phyloP scores from a whole-genome alignment of 371 early-diverging fungal genomes.

The Syncephalastrum contaminatum region DNA sequence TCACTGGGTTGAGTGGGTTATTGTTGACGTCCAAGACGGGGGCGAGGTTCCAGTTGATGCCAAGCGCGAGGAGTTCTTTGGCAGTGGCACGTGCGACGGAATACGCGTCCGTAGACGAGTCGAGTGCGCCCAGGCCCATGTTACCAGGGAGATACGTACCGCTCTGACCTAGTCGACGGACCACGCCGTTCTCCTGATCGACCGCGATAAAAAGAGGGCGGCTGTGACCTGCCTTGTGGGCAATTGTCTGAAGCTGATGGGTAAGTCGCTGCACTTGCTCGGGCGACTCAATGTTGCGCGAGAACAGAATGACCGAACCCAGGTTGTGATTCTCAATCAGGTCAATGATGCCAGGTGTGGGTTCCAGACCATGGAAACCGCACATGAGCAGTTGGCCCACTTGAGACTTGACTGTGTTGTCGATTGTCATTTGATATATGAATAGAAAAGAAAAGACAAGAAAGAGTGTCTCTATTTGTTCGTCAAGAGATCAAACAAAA shows the following conservation, averaged over 20 bases:
- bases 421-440: too few relatives aligned
- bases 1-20: constrained; percentile 51
- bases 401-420: too few relatives aligned
- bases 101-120: constrained; percentile 23
- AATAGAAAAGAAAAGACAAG: too few relatives aligned
- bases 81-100: constrained; percentile 39
- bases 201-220: constrained; percentile 45
- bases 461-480: too few relatives aligned
- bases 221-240: constrained; percentile 40
- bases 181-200: constrained; percentile 54
- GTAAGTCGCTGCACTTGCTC: constrained; percentile 34
- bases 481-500: too few relatives aligned
- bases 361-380: constrained; percentile 42
- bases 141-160: constrained; percentile 47
- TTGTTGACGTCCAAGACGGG: constrained; percentile 51
- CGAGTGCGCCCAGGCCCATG: constrained; percentile 47
- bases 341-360: constrained; percentile 38
- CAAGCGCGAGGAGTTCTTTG: constrained; percentile 34
- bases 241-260: constrained; percentile 28
- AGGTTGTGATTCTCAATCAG: constrained; percentile 42
- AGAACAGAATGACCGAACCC: constrained; percentile 48
- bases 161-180: constrained; percentile 39
- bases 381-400: constrained; percentile 44
- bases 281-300: constrained; percentile 44
- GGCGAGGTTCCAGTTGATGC: constrained; percentile 52